Conservation (phyloP, 2,329 filamentous ascomycete genomes). For the Aspergillus persii region DNA sequence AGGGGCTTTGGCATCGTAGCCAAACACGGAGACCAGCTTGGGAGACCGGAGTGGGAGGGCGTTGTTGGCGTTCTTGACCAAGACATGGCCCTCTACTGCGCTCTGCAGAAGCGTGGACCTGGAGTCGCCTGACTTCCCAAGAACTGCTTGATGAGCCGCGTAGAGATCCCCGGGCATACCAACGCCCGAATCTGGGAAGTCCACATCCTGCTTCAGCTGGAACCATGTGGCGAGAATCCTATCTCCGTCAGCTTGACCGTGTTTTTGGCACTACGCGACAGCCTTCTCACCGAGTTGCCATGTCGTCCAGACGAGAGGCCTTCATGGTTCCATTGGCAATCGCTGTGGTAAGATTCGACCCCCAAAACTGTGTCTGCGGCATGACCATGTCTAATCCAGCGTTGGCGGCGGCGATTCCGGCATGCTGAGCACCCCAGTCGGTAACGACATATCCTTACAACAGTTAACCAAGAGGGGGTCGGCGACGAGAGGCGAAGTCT, state of each 20-base stretch:
- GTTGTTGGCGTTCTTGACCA: conserved; percentile 51
- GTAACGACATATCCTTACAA: conserved; percentile 69
- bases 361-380: conserved; percentile 19
- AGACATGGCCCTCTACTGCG: conserved; percentile 59
- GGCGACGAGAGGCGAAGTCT: not conserved
- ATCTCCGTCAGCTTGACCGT: not conserved
- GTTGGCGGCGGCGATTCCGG: conserved; percentile 30
- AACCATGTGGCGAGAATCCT: conserved; percentile 50
- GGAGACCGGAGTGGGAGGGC: conserved; percentile 47
- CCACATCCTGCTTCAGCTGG: conserved; percentile 20
- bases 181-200: conserved; percentile 20
- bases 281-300: conserved; percentile 47
- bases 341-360: conserved; percentile 49
- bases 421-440: conserved; percentile 76
- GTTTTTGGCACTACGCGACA: not conserved
- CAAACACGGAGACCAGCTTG: conserved; percentile 23
- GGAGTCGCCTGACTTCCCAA: conserved; percentile 49
- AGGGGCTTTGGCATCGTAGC: conserved; percentile 23
- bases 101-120: conserved; percentile 40
- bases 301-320: conserved; percentile 56
- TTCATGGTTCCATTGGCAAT: conserved; percentile 62
- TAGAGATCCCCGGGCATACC: conserved; percentile 21
- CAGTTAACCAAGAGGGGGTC: not conserved
- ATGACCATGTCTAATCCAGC: conserved; percentile 28
- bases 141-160: conserved; percentile 21